Evolutionary conservation across 768 basidiomycete species (phyloP), one percentile per base, ranked within the genome.

Genomic region (Trametes maxima): DNA sequence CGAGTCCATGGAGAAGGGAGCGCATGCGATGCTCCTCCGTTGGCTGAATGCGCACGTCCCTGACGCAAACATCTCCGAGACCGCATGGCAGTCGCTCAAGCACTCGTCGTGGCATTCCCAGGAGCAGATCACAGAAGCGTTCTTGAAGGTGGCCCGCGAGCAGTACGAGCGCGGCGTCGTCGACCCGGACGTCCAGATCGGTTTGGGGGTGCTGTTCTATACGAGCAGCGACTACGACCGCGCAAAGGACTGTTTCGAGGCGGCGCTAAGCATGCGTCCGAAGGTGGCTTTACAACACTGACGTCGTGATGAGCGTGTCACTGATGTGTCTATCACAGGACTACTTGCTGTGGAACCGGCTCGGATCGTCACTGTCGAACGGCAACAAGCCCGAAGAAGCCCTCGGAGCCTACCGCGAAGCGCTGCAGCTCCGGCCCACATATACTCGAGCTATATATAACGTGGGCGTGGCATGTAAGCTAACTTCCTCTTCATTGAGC

Each of bases 381-480:
- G 94, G 93, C 0, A 92, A 85, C 65, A 90, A 92, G 63, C 94
- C 97, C 0, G 97, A 98, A 73, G 94, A 95, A 72, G 95, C 96
- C 3, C 76, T 94, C 10, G 90, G 89, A 16, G 91, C 89, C 14
- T 97, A 99, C 72, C 82, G 91, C 60, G 87, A 95, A 72, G 97
- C 97, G 0, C 80, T 99, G 24, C 88, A 86, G 68, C 77, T 98
- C 48, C 85, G 94, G 40, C 97, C 97, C 25, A 95, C 94, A 0
- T 99, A 97, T 73, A 98, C 97, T 0, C 87, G 97, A 12, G 97
- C 95, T 11, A 92, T 98, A 22, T 98, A 96, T 72, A 99, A 99
- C 69, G 92, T 99, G 37, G 97, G 95, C 45, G 97, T 99, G 25
- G 95, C 95, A 21, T 99, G 95, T 95, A 69, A 68, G 92, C 84